Evolutionary conservation across 768 basidiomycete genomes (phyloP), one percentile per base, ranked within the genome.

Genomic region (Pulveroboletus frians): DNA sequence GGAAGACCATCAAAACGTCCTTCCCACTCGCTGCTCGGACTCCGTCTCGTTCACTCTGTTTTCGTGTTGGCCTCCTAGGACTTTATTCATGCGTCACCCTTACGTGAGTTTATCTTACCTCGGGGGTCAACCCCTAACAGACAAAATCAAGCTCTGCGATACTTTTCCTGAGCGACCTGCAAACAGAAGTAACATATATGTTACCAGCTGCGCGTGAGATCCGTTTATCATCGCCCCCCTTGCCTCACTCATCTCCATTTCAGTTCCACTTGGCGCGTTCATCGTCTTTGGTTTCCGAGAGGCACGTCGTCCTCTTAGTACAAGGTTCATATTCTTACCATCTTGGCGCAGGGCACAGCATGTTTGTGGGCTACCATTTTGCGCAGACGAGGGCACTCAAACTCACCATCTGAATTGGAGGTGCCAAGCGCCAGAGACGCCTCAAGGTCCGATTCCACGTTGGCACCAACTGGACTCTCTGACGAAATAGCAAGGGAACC

Each of bases 251-350:
- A 57, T 23, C 47, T 43, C 6, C 47, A 9, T 44, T 48, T 10
- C 47, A 80, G 79, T 83, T 20, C 80, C 81, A 0, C 57, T 81
- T 15, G 70, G 66, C 0, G 73, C 75, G 3, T 69, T 75, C 42
- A 42, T 78, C 30, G 60, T 80, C 5, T 78, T 82, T 56, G 79
- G 74, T 27, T 65, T 71, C 7, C 77, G 78, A 52, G 71, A 68
- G 70, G 80, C 75, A 50, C 38, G 52, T 36, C 15, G n/a, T 42
- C 40, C 30, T 39, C 39, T 34, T 29, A 1, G 17, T 9, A 23
- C 21, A 26, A 42, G 20, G 18, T 36, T 43, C 27, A 14, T 46
- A 10, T 49, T 17, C 53, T 54, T 18, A 52, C 1, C 8, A 8
- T 2, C 10, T 5, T 20, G 21, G 21, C 10, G 17, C 53, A 79